phyloP scores from a whole-genome alignment of 495 filamentous ascomycete species.

The Aspergillus sparsus region DNA sequence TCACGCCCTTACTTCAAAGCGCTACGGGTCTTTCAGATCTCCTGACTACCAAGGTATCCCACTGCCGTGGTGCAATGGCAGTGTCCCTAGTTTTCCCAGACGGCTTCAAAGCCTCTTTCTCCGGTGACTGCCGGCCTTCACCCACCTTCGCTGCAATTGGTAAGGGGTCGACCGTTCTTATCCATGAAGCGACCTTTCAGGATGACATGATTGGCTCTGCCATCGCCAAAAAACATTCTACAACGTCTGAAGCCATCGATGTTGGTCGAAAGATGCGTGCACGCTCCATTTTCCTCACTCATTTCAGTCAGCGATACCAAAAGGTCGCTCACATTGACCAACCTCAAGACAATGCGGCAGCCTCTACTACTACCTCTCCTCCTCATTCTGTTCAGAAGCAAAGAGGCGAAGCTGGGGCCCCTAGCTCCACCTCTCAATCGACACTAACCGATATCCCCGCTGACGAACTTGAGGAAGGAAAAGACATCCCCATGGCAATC shows the following conservation, averaged over 20 bases:
- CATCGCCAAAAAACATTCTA: constrained; percentile 85
- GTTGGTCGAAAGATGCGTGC: constrained; percentile 79
- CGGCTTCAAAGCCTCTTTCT: constrained; percentile 86
- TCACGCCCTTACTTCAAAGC: constrained; percentile 38
- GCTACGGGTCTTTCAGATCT: constrained; percentile 48
- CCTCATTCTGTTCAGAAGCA: no score
- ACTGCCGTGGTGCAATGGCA: constrained; percentile 79
- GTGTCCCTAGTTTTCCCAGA: constrained; percentile 73
- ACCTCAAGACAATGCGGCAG: constrained; percentile 25
- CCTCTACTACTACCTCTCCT: background rate
- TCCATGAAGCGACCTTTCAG: constrained; percentile 96
- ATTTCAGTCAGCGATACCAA: constrained; percentile 95
- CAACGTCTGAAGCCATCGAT: constrained; percentile 76
- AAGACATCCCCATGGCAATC: constrained; percentile 3
- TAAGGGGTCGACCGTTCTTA: constrained; percentile 70
- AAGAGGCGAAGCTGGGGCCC: no score
- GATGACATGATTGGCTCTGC: constrained; percentile 78
- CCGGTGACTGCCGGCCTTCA: constrained; percentile 87
- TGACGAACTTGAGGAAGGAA: constrained; percentile 31
- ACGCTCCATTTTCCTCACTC: constrained; percentile 75
- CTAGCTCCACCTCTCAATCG: constrained; percentile 7
- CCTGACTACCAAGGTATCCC: constrained; percentile 62
- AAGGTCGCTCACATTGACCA: constrained; percentile 55
- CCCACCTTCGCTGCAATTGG: constrained; percentile 68
- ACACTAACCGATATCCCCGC: constrained; percentile 30